These are phyloP conservation scores for Lanzia echinophila DNA, from an alignment of 2,329 filamentous ascomycete genomes.

Conservation along the genomic window DNA sequence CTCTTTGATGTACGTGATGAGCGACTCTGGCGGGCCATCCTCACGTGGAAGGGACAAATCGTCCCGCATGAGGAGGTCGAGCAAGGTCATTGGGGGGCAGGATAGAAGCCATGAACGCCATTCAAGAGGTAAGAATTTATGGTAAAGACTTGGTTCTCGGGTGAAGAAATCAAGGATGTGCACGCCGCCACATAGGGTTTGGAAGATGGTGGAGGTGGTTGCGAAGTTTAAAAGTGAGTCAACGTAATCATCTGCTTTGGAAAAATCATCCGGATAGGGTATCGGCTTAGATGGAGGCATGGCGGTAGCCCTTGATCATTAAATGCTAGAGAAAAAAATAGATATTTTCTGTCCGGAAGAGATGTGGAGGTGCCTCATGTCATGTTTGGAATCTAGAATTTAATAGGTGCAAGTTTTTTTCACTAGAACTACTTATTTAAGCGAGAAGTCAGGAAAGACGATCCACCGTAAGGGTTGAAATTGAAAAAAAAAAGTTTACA, in stretches of 20 bases:
- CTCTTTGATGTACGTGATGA: conserved; percentile 66
- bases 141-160: conserved; percentile 74
- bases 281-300: conserved; percentile 26
- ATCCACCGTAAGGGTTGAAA: no score
- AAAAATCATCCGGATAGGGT: conserved; percentile 42
- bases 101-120: conserved; percentile 75
- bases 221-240: conserved; percentile 71
- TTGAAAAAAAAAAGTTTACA: no score
- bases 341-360: not conserved
- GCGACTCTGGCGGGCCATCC: conserved; percentile 34
- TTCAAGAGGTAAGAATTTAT: conserved; percentile 64
- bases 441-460: not conserved
- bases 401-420: no score
- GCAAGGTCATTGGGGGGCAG: conserved; percentile 64
- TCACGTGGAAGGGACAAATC: conserved; percentile 45
- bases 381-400: no score
- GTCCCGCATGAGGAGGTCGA: conserved; percentile 76
- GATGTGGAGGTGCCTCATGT: not conserved
- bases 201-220: conserved; percentile 67
- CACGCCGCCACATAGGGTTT: conserved; percentile 90
- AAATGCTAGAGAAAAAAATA: not conserved
- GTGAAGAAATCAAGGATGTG: conserved; percentile 97
- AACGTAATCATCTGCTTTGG: conserved; percentile 68
- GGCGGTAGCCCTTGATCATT: not conserved
- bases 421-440: not conserved